These are phyloP conservation scores for Annulohypoxylon stygium DNA, from an alignment of 495 filamentous ascomycete genomes.

Conservation along the genomic window DNA sequence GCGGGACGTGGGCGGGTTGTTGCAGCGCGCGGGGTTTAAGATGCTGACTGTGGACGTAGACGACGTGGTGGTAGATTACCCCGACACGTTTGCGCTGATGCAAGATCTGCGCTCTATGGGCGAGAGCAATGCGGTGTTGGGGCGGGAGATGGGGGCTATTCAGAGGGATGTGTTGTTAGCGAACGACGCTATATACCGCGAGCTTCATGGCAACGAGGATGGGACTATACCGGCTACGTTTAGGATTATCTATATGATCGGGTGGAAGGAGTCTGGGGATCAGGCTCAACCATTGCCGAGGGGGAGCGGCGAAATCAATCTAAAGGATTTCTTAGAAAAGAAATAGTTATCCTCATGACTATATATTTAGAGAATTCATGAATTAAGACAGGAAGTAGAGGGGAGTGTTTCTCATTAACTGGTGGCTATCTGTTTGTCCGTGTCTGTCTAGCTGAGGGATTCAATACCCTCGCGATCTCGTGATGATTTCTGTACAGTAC, in stretches of 20 bases:
- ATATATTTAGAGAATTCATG: background rate
- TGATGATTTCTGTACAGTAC: background rate
- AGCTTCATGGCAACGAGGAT: conserved; percentile 79
- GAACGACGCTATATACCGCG: conserved; percentile 87
- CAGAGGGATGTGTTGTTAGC: conserved; percentile 88
- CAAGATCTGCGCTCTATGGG: conserved; percentile 94
- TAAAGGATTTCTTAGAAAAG: conserved; percentile 81
- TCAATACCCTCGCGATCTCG: background rate
- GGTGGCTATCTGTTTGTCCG: background rate
- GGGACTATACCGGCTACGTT: conserved; percentile 89
- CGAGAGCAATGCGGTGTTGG: conserved; percentile 86
- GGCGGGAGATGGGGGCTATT: conserved; percentile 80
- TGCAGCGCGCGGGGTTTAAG: conserved; percentile 90
- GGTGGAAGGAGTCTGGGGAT: conserved; percentile 88
- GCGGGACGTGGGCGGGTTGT: conserved; percentile 86
- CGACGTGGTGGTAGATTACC: conserved; percentile 95
- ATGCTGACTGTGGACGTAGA: conserved; percentile 97
- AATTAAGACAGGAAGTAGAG: background rate
- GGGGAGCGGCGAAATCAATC: conserved; percentile 83
- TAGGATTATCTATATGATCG: conserved; percentile 95
- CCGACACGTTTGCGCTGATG: conserved; percentile 93
- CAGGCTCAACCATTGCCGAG: conserved; percentile 83
- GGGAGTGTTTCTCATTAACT: background rate
- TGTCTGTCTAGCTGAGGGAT: background rate
- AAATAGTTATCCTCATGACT: conserved; percentile 41